These are phyloP conservation scores for Plectosphaerella cucumerina DNA, from an alignment of 2,329 filamentous ascomycete species.

Conservation along the genomic window DNA sequence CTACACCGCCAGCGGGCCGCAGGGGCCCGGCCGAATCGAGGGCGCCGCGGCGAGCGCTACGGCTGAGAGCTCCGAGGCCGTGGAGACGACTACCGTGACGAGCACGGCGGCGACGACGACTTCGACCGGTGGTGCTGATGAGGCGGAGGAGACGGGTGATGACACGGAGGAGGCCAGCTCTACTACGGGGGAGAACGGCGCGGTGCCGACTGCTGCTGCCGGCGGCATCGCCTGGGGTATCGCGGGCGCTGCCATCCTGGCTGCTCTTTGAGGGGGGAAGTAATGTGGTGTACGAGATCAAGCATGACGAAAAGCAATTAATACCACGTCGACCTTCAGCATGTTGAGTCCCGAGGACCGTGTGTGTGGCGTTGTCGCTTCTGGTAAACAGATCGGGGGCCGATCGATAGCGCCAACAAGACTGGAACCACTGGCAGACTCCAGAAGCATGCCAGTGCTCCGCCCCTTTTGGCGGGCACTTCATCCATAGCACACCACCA, in stretches of 20 bases:
- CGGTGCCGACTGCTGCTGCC: conserved; percentile 19
- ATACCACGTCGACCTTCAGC: no score
- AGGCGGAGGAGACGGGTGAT: background rate
- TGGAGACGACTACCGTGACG: background rate
- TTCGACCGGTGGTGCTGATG: background rate
- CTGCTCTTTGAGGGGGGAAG: conserved; percentile 20
- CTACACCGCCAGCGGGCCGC: conserved; percentile 31
- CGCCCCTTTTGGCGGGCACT: no score
- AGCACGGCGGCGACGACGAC: conserved; percentile 6
- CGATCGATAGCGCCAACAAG: no score
- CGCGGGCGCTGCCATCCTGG: conserved; percentile 22
- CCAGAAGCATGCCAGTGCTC: no score
- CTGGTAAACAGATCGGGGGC: no score
- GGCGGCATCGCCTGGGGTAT: conserved; percentile 19
- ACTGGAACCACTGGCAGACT: no score
- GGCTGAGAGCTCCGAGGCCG: conserved; percentile 9
- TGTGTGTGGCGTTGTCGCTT: no score
- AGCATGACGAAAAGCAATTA: no score
- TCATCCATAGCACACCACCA: no score
- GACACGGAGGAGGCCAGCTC: background rate
- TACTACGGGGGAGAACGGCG: conserved; percentile 12
- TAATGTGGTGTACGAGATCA: no score
- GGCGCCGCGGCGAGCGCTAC: conserved; percentile 29
- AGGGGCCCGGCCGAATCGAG: conserved; percentile 37
- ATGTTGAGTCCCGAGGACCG: no score